These are phyloP conservation scores for Skeletonema marinoi DNA, from an alignment of 108 stramenopile species.

Conservation along the genomic window DNA sequence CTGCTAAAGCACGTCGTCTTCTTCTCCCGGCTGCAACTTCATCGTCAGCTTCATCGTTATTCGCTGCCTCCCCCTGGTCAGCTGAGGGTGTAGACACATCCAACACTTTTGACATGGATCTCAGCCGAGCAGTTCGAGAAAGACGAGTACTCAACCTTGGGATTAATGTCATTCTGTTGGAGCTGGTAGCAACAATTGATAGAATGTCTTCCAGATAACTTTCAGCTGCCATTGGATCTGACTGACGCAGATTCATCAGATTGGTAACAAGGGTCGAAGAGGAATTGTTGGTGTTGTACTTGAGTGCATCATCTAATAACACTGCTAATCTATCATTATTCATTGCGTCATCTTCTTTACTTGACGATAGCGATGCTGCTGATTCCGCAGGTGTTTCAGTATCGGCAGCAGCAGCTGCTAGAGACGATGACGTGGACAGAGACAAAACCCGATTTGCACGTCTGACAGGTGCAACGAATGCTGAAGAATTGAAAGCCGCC, in stretches of 20 bases:
- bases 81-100: slow-evolving; percentile 53
- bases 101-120: slow-evolving; percentile 49
- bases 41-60: slow-evolving; percentile 9
- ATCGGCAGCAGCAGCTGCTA: neutral
- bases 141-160: slow-evolving; percentile 39
- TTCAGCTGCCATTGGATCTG: slow-evolving; percentile 1
- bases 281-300: slow-evolving; percentile 10
- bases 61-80: slow-evolving; percentile 1
- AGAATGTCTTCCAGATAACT: slow-evolving; percentile 1
- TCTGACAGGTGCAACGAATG: neutral
- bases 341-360: neutral
- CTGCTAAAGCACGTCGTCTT: slow-evolving; percentile 52
- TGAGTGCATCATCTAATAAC: slow-evolving; percentile 7
- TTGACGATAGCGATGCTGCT: neutral
- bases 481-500: neutral
- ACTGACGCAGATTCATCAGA: slow-evolving; percentile 2
- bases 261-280: neutral
- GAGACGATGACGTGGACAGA: neutral
- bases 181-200: neutral
- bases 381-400: neutral
- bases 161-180: slow-evolving; percentile 41
- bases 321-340: neutral
- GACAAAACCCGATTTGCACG: neutral
- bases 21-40: slow-evolving; percentile 25
- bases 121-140: slow-evolving; percentile 55